phyloP scores from a whole-genome alignment of 495 filamentous ascomycete genomes.

The Cairneyella variabilis region DNA sequence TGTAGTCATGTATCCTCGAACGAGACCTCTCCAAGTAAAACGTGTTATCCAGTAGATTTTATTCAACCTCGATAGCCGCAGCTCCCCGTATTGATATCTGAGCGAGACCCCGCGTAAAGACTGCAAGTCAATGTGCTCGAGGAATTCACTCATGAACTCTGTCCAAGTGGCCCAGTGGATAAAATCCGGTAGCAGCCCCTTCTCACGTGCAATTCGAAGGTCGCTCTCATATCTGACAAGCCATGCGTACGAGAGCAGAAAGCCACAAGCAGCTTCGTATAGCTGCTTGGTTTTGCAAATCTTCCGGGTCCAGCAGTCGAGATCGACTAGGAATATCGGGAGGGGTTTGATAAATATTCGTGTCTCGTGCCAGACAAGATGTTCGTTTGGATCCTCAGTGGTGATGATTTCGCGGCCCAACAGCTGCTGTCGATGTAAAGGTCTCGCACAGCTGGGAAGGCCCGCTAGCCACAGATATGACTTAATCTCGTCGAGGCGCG shows the following conservation, averaged over 20 bases:
- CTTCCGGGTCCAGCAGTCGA: conserved; percentile 6
- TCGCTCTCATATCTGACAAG: conserved; percentile 40
- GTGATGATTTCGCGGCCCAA: conserved; percentile 40
- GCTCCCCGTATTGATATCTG: conserved; percentile 38
- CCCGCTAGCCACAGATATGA: conserved; percentile 11
- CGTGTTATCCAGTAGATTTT: conserved; percentile 21
- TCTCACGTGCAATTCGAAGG: conserved; percentile 32
- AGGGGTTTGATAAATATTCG: conserved; percentile 55
- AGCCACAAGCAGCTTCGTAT: conserved; percentile 33
- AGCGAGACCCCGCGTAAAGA: conserved; percentile 2
- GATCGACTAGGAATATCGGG: conserved; percentile 29
- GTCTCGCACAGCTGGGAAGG: conserved; percentile 24
- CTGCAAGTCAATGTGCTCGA: conserved; percentile 12
- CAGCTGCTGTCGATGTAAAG: conserved; percentile 40
- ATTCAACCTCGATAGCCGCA: conserved; percentile 36
- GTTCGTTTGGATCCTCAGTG: conserved; percentile 45
- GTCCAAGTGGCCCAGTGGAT: conserved; percentile 27
- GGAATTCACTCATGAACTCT: conserved; percentile 6
- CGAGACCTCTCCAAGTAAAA: not conserved
- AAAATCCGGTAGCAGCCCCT: conserved; percentile 24
- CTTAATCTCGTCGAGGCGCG: conserved; percentile 8
- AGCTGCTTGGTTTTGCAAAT: conserved; percentile 17
- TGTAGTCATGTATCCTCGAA: conserved; percentile 17
- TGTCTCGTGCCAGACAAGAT: conserved; percentile 51
- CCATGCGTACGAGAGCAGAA: conserved; percentile 37